A percentile compares a stretch with the other conserved stretches of the same genome.
phyloP scores from a whole-genome alignment of 1,284 basidiomycete species.

The Macrocybe sp. region DNA sequence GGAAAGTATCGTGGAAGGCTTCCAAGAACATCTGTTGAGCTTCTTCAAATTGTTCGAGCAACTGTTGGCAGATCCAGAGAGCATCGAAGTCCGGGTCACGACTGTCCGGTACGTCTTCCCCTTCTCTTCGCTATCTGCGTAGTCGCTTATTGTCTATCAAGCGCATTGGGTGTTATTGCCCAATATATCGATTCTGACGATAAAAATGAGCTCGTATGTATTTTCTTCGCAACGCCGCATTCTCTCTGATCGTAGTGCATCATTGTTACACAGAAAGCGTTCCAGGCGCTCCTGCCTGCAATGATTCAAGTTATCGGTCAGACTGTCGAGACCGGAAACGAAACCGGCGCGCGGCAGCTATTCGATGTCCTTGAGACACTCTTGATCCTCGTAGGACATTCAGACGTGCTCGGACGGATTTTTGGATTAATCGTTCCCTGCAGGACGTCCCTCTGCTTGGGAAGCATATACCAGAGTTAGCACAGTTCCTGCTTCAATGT shows the following conservation, averaged over 20 bases:
- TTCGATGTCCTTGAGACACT: conserved; percentile 97
- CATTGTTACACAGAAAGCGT: conserved; percentile 57
- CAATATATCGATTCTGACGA: conserved; percentile 92
- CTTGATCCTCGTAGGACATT: conserved; percentile 71
- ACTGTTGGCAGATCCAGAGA: conserved; percentile 85
- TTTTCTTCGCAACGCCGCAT: background rate
- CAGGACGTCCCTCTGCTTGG: conserved; percentile 92
- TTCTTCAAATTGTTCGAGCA: conserved; percentile 83
- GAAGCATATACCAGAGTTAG: conserved; percentile 85
- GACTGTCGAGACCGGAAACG: conserved; percentile 79
- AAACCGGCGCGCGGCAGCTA: conserved; percentile 80
- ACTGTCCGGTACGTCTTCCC: conserved; percentile 63
- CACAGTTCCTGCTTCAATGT: conserved; percentile 84
- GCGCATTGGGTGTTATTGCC: conserved; percentile 88
- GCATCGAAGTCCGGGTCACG: conserved; percentile 87
- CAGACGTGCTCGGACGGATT: background rate
- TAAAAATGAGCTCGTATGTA: conserved; percentile 78
- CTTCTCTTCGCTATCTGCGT: background rate
- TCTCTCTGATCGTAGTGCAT: conserved; percentile 3
- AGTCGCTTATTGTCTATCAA: conserved; percentile 22
- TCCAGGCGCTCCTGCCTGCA: conserved; percentile 84
- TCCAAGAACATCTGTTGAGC: conserved; percentile 73
- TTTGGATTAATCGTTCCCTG: conserved; percentile 5
- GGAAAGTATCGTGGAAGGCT: conserved; percentile 88
- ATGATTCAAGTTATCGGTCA: conserved; percentile 93